Evolutionary conservation across 441 rosid genomes (phyloP), one percentile per base, ranked within the genome.

Genomic region (Capsella rubella): DNA sequence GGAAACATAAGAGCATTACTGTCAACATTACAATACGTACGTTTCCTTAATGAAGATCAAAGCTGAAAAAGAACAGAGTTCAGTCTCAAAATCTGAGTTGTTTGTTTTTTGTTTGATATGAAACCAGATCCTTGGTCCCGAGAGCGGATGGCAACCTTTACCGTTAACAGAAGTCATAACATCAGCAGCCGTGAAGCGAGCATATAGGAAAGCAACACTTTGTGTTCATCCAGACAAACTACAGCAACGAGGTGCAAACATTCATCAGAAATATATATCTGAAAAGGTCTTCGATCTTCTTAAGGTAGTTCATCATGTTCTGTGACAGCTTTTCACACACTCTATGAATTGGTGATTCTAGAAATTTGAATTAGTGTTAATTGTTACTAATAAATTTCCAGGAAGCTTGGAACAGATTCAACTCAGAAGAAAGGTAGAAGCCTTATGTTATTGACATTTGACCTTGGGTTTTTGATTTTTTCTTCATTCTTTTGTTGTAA

Each of bases 371-470:
- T 13, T 13, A 28, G 43, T 69, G 60, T 21, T 46, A 28, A 63
- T 65, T 21, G 25, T 52, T 55, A 25, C 75, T 31, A 16, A 16
- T 80, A 62, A 62, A 69, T 77, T 66, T 82, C 16, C 94, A 92
- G 97, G 98, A 92, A 82, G 97, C 93, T 47, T 95, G 95, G 97
- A 87, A 86, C 87, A 92, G 78, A 78, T 95, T 92, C 89, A 95
- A 86, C 81, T 90, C 96, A 0, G 97, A 89, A 82, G 97, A 95
- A 85, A 83, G 95, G 79, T 89, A 89, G 72, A 21, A 62, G 62
- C 31, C 40, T 49, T 49, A 39, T 12, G 3, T 42, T 71, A 4
- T 39, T 69, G 67, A 76, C 62, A 35, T 37, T 31, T 50, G 46
- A 69, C 18, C 35, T 61, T 34, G 6, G 8, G 37, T 34, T 42